phyloP scores from a whole-genome alignment of 495 filamentous ascomycete genomes.

The Trichocladium uniseriatum region DNA sequence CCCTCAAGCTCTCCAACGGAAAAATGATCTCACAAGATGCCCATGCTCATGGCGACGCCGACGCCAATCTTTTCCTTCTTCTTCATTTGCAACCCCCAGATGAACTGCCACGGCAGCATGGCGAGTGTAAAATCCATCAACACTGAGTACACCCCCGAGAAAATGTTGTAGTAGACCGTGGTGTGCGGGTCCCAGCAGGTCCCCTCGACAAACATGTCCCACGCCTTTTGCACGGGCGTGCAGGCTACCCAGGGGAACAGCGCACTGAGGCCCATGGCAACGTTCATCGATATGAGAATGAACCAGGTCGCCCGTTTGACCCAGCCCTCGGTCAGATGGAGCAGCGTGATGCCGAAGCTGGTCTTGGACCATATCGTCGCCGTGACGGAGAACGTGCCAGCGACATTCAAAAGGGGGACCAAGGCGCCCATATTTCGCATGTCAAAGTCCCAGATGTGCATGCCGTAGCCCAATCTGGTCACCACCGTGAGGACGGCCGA shows the following conservation, averaged over 20 bases:
- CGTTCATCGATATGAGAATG: slow-evolving; percentile 28
- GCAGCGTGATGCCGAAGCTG: slow-evolving; percentile 27
- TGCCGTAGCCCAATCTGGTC: slow-evolving; percentile 18
- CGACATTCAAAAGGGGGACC: slow-evolving; percentile 3
- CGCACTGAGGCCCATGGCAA: slow-evolving; percentile 24
- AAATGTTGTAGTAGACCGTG: no score
- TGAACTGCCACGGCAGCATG: slow-evolving; percentile 27
- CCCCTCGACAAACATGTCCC: slow-evolving; percentile 15
- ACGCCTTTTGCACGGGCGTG: no score
- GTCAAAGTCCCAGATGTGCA: slow-evolving; percentile 20
- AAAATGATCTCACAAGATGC: slow-evolving; percentile 17
- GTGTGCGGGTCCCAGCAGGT: slow-evolving; percentile 25
- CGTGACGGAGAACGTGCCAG: slow-evolving; percentile 14
- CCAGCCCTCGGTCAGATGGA: slow-evolving; percentile 26
- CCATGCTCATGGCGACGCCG: slow-evolving; percentile 28
- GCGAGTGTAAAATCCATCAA: no score
- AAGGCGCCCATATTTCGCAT: slow-evolving; percentile 6
- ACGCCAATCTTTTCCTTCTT: slow-evolving; percentile 27
- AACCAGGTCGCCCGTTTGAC: slow-evolving; percentile 11
- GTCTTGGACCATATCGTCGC: slow-evolving; percentile 25
- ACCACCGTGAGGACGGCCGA: slow-evolving; percentile 4
- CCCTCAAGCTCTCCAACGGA: no score
- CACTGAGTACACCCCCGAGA: no score
- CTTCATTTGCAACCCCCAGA: slow-evolving; percentile 22
- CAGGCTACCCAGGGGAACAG: slow-evolving; percentile 29